Evolutionary conservation across 106 monocot genomes (phyloP).

Genomic region (Phalaenopsis aphrodite): DNA sequence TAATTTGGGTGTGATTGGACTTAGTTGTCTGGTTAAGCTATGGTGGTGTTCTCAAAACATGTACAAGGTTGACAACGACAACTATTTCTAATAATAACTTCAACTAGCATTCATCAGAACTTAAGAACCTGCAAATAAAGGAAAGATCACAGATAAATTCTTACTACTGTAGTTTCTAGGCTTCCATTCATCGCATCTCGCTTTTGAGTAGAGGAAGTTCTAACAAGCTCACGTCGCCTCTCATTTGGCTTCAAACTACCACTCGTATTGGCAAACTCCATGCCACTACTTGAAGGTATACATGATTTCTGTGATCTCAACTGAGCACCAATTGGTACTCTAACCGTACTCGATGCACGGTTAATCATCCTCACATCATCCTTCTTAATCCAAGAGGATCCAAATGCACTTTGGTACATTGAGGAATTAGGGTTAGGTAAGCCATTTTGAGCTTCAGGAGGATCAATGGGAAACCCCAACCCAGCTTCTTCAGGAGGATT

Average conservation of each 20-base stretch:
- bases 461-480: slow-evolving; percentile 23
- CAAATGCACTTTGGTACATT: slow-evolving; percentile 17
- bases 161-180: slow-evolving; percentile 41
- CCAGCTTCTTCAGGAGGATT: slow-evolving; percentile 31
- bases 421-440: slow-evolving; percentile 16
- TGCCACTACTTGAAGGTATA: slow-evolving; percentile 12
- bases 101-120: background rate
- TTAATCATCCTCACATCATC: slow-evolving; percentile 11
- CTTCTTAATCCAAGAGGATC: slow-evolving; percentile 1
- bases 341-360: slow-evolving; percentile 14
- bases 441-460: slow-evolving; percentile 14
- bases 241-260: slow-evolving; percentile 27
- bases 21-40: background rate
- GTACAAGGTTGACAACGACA: too few species aligned
- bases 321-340: slow-evolving; percentile 17
- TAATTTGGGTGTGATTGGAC: background rate
- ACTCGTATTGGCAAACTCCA: slow-evolving; percentile 18
- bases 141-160: background rate
- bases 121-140: background rate
- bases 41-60: too few species aligned
- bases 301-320: slow-evolving; percentile 30
- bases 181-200: slow-evolving; percentile 20
- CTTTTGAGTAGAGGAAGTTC: slow-evolving; percentile 31
- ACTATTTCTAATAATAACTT: background rate
- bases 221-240: slow-evolving; percentile 20